These are phyloP conservation scores for Zhuliangozyma blackwelliae DNA, from an alignment of 1,139 yeast species.

Conservation along the genomic window DNA sequence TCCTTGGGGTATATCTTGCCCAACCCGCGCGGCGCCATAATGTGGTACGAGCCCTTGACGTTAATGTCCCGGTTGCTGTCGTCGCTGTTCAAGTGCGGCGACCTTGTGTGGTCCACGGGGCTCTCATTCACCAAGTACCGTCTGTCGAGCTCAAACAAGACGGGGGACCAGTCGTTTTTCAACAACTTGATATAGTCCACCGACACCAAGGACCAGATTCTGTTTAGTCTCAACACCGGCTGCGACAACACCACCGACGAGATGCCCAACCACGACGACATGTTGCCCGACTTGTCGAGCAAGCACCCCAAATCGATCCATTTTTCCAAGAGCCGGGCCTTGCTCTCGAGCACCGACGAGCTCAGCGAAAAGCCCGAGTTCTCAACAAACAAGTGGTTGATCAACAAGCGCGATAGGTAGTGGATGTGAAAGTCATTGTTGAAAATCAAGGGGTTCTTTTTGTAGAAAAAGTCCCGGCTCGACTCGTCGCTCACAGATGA, in stretches of 20 bases:
- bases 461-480: slow-evolving; percentile 29
- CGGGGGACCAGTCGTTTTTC: slow-evolving; percentile 90
- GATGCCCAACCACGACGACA: slow-evolving; percentile 93
- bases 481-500: slow-evolving; percentile 19
- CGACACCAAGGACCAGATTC: slow-evolving; percentile 75
- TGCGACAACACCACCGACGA: slow-evolving; percentile 80
- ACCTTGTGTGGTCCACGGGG: slow-evolving; percentile 4
- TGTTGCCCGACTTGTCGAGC: slow-evolving; percentile 80
- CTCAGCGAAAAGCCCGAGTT: slow-evolving; percentile 14
- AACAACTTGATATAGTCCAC: slow-evolving; percentile 57
- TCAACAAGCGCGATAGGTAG: slow-evolving; percentile 66
- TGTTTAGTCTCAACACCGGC: slow-evolving; percentile 69
- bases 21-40: slow-evolving; percentile 84
- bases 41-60: slow-evolving; percentile 55
- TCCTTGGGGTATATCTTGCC: slow-evolving; percentile 75
- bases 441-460: slow-evolving; percentile 53
- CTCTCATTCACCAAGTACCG: slow-evolving; percentile 52
- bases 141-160: slow-evolving; percentile 82
- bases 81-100: slow-evolving; percentile 13
- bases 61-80: slow-evolving; percentile 5
- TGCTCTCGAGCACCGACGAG: slow-evolving; percentile 30
- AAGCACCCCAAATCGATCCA: slow-evolving; percentile 86
- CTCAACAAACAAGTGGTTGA: slow-evolving; percentile 67
- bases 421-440: slow-evolving; percentile 67
- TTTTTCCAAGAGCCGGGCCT: slow-evolving; percentile 68